Evolutionary conservation across 176 grass and related monocot species (phyloP).

Genomic region (Phoenix roebelenii): DNA sequence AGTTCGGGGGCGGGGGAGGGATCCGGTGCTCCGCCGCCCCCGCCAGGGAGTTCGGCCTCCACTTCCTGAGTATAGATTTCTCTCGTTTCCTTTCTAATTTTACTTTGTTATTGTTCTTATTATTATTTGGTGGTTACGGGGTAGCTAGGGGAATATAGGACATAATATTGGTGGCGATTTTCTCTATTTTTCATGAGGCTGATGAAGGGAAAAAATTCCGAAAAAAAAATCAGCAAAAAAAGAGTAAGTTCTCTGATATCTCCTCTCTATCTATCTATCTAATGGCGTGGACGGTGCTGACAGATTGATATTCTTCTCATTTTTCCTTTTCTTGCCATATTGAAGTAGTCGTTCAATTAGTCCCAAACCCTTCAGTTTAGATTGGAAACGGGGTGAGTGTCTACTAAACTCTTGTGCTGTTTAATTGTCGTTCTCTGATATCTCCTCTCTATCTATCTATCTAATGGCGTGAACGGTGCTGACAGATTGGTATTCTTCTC

Average conservation of each 20-base stretch:
- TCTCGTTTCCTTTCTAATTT: neutral
- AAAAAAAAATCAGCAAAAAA: neutral
- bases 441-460: neutral
- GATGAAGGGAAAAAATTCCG: neutral
- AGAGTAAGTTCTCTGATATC: neutral
- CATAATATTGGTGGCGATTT: conserved; percentile 2
- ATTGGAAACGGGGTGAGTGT: no score
- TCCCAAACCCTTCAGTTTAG: no score
- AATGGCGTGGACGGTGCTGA: no score
- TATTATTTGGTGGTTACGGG: neutral
- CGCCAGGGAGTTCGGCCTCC: neutral
- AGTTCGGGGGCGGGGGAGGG: neutral
- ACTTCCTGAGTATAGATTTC: conserved; percentile 1
- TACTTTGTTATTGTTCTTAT: neutral
- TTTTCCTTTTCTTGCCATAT: no score
- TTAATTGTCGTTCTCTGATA: neutral
- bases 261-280: neutral
- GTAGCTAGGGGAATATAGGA: neutral
- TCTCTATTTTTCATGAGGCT: conserved; percentile 1
- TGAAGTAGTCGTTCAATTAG: no score
- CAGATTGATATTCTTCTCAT: no score
- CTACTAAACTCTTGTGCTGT: no score
- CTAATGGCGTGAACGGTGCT: no score
- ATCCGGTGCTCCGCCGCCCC: neutral
- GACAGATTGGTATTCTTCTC: no score